Base-by-base conservation (phyloP, 148 eudicot species). In the Fallopia convolvulus region DNA sequence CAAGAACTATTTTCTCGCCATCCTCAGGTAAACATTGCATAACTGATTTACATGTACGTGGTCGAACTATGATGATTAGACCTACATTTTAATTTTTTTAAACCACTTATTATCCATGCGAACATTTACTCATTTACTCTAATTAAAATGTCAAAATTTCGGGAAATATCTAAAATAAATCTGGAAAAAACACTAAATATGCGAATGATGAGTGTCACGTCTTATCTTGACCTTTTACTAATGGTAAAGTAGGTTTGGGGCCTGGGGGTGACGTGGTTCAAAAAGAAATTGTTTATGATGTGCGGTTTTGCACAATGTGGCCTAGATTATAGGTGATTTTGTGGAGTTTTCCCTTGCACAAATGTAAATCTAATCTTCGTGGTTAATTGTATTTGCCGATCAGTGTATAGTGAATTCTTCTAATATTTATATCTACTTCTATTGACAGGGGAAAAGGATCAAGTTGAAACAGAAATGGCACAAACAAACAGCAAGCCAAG, bases 401-500 rank as follows among this genome's bases (percentile, higher is more conserved):
- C 46, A 4, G 30, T 48, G 75, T 72, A 74, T 36, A 48, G 77
- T 47, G 9, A 60, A 13, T 2, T 41, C 23, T 48, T 80, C 61
- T 80, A 26, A 79, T n/a, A 49, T 33, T 15, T 78, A 14, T 70
- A 55, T 74, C 50, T 50, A 40, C 46, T 47, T 36, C 39, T 36
- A 21, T 72, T 82, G 84, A 48, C 88, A 96, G 99, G 89, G 77
- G 84, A 91, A 86, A 88, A 87, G 75, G 85, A 85, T 80, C 95
- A 91, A 81, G 91, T 52, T 80, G 92, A 83, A 78, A 91, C 88
- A 87, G 91, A 90, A 81, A 86, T 86, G 75, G 97, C 85, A 76
- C 90, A 87, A 82, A 87, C 82, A 44, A 90, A 83, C 78, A 89
- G 85, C 79, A 91, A 88, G 74, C 99, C 99, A 40, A 83, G 87